Base-by-base conservation (phyloP, 1,139 yeast species). In the Hyphopichia burtonii region DNA sequence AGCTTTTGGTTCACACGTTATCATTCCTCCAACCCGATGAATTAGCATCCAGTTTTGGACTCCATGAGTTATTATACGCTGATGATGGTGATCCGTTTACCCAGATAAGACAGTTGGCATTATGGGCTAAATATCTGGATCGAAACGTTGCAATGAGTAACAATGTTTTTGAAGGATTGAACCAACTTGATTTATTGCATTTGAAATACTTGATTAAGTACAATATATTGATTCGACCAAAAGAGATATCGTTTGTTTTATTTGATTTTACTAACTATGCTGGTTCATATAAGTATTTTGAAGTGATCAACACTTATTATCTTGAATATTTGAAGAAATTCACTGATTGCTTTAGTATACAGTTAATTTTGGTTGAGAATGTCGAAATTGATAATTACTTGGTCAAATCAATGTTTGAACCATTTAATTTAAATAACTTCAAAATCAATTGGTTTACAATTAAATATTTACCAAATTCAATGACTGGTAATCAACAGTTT, bases 141-240 rank as follows among this genome's bases (percentile, higher is more conserved):
- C 37, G 43, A 17, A 45, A 41, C 6, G 23, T 55, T 12, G 41
- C 52, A n/a, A 42, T 52, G 31, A 42, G 55, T 33, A 53, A 56
- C 42, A 44, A 44, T 42, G 46, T 18, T 6, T 30, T 37, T 15
- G 36, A 38, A 7, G 8, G 37, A 16, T 20, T 41, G 32, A 42
- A 41, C 12, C 17, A 40, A 34, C 20, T 43, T 11, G 27, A 17
- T 14, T 16, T 48, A 7, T 11, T 44, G 3, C 47, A 49, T 19
- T 40, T 61, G 12, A 35, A 49, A 15, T 54, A 55, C 41, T 43
- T 62, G 37, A 45, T 49, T 10, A 31, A 23, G 1, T 42, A 55
- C 37, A 41, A 45, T n/a, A 44, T 62, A 9, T 39, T 45, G 28
- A 55, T 61, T 10, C 42, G 48, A 27, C 66, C 67, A 2, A 44